These are phyloP conservation scores for Erythrobasidium hasegawianum DNA, from an alignment of 1,284 basidiomycete species.

Conservation along the genomic window DNA sequence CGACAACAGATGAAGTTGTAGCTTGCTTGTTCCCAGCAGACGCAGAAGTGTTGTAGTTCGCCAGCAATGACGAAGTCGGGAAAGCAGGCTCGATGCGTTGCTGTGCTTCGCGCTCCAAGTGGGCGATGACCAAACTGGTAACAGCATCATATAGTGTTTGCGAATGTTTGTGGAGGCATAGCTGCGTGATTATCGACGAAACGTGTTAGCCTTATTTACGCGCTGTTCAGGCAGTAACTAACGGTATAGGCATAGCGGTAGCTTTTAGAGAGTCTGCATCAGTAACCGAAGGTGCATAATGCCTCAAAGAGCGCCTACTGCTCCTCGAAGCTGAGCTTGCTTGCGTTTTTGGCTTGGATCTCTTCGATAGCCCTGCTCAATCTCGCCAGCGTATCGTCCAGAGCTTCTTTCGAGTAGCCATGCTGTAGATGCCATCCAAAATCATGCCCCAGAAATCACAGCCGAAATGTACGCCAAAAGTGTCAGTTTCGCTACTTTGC, in stretches of 20 bases:
- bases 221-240: constrained; percentile 39
- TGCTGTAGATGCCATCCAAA: constrained; percentile 12
- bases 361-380: constrained; percentile 81
- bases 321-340: constrained; percentile 91
- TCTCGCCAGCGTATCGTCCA: constrained; percentile 57
- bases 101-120: constrained; percentile 74
- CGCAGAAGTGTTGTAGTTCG: constrained; percentile 48
- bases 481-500: neutral
- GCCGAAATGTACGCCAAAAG: neutral
- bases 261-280: constrained; percentile 41
- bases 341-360: constrained; percentile 92
- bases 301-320: constrained; percentile 54
- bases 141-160: constrained; percentile 86
- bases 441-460: neutral
- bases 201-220: neutral
- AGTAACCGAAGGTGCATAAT: neutral
- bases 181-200: constrained; percentile 1
- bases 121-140: constrained; percentile 69
- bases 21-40: constrained; percentile 46
- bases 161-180: constrained; percentile 76
- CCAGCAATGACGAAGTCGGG: constrained; percentile 56
- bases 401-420: constrained; percentile 3
- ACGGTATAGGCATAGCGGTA: constrained; percentile 85
- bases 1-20: constrained; percentile 35
- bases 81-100: constrained; percentile 78